Evolutionary conservation across 345 rosid genomes (phyloP).

Genomic region (Moringa oleifera): DNA sequence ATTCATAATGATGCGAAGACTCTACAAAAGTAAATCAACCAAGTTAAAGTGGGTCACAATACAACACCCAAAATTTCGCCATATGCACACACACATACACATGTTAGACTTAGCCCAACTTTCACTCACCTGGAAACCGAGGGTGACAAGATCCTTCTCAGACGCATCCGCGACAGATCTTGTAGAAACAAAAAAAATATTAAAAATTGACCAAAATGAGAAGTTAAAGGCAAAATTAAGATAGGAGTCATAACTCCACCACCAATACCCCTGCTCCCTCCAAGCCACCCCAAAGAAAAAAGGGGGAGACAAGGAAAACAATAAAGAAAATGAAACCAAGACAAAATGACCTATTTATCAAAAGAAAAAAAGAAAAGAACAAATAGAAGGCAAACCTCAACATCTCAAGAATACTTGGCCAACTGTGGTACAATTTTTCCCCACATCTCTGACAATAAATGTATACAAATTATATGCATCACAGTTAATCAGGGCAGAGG

Average conservation of each 20-base stretch:
- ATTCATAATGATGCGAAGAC: slow-evolving; percentile 84
- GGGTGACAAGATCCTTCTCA: slow-evolving; percentile 83
- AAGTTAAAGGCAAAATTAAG: slow-evolving; percentile 1
- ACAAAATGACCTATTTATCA: too few species aligned
- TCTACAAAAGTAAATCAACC: slow-evolving; percentile 40
- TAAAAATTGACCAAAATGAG: slow-evolving; percentile 10
- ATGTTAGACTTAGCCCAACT: slow-evolving; percentile 6
- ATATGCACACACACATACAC: slow-evolving; percentile 3
- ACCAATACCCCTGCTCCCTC: too few species aligned
- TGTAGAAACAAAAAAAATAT: slow-evolving; percentile 15
- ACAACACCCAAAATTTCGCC: slow-evolving; percentile 8
- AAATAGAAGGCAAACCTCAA: slow-evolving; percentile 55
- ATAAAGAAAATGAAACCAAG: too few species aligned
- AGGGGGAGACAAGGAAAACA: background rate
- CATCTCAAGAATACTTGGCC: slow-evolving; percentile 87
- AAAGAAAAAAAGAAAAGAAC: background rate
- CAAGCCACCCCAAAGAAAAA: too few species aligned
- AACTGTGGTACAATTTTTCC: slow-evolving; percentile 76
- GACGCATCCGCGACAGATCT: slow-evolving; percentile 95
- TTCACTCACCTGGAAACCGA: slow-evolving; percentile 89
- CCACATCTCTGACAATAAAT: slow-evolving; percentile 70
- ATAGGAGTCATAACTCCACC: too few species aligned
- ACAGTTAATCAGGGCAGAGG: background rate
- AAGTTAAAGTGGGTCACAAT: slow-evolving; percentile 21
- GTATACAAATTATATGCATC: slow-evolving; percentile 14